Evolutionary conservation across 371 early-diverging fungal species (phyloP), one percentile per base, ranked within the genome.

Genomic region (Saksenaea oblongispora): DNA sequence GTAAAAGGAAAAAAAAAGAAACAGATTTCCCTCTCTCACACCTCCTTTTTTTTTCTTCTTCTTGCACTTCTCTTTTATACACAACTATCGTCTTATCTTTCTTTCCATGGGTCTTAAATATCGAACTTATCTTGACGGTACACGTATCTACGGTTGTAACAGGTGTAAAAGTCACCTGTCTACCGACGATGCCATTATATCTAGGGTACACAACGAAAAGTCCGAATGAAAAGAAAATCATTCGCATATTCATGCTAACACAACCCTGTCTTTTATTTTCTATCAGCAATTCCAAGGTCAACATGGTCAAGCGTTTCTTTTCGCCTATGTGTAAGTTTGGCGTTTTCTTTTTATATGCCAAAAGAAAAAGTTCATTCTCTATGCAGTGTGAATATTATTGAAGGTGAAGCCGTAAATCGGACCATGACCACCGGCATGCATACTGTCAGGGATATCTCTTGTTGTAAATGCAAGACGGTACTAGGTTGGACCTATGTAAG

Each of bases 401-500:
- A 80, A 54, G 91, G 91, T 14, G 72, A 71, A 31, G 79, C 82
- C 10, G 81, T 83, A 58, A 83, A 84, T 47, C 70, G 88, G 59
- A 66, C 42, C 27, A 90, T 90, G 90, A 82, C 85, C 54, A 91
- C 92, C 15, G 92, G 92, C 1, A 57, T 82, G 22, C 90, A 91
- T 62, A 82, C 82, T 0, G 89, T 91, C 58, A 73, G 79, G 53
- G 87, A 87, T 61, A 86, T 91, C 64, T 74, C 73, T 37, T 91
- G 91, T 67, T 61, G 66, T 34, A 72, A 73, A 55, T 90, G 90
- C 58, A 75, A 81, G 11, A 78, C 82, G 0, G 63, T 83, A 31
- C 80, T 91, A 15, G 92, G 92, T 8, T 91, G 90, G 89, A 86
- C 82, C 73, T 91, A 91, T 73, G 87, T 85, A 76, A 74, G 84